These are phyloP conservation scores for Colletotrichum eleusines DNA, from an alignment of 2,329 filamentous ascomycete genomes.

Conservation along the genomic window DNA sequence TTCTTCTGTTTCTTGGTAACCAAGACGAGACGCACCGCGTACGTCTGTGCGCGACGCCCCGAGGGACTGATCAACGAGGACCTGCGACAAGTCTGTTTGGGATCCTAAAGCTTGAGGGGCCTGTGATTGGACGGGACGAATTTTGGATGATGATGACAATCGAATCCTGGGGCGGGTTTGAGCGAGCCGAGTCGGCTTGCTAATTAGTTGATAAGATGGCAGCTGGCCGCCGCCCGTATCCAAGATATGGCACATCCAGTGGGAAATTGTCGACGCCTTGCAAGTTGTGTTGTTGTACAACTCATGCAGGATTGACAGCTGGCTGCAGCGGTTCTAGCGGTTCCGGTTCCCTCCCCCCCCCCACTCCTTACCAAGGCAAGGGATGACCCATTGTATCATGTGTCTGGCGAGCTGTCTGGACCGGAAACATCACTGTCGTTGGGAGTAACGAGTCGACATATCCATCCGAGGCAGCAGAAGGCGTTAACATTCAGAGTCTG, in stretches of 20 bases:
- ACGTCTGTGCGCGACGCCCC: conserved; percentile 29
- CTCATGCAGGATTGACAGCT: conserved; percentile 39
- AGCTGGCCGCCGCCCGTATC: background rate
- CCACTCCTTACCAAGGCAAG: conserved; percentile 16
- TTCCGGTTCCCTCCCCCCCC: conserved; percentile 16
- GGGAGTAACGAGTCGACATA: background rate
- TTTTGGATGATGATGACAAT: conserved; percentile 3
- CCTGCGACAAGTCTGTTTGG: conserved; percentile 40
- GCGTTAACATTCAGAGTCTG: background rate
- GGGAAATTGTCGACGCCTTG: background rate
- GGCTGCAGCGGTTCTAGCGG: conserved; percentile 22
- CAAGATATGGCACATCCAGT: background rate
- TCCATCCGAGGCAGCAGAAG: background rate
- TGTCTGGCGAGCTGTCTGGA: conserved; percentile 15
- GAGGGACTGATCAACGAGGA: conserved; percentile 33
- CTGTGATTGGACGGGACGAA: conserved; percentile 23
- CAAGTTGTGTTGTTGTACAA: background rate
- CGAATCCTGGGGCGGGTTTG: background rate
- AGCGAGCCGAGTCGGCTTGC: conserved; percentile 10
- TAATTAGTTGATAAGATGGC: conserved; percentile 12
- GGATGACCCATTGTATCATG: conserved; percentile 28
- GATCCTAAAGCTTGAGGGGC: conserved; percentile 24
- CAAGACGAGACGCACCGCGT: background rate
- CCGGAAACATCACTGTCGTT: background rate
- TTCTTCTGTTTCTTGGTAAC: conserved; percentile 11